Base-by-base conservation (phyloP, 352 stramenopile species). In the Phytophthora hibernalis region DNA sequence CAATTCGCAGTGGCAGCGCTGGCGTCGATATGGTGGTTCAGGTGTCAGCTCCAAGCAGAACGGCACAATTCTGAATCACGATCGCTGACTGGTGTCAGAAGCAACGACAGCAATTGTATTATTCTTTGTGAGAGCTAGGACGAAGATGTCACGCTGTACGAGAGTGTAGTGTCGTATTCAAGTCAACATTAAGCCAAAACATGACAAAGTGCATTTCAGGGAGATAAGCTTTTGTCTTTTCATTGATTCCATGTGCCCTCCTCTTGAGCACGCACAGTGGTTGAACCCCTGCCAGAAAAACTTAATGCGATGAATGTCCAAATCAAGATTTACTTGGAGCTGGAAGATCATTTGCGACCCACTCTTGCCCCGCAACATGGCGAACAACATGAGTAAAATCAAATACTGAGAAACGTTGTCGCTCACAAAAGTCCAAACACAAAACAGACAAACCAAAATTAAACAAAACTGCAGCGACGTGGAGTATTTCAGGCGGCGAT, bases 401-500 rank as follows among this genome's bases (percentile, higher is more conserved):
- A 31, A 31, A 31, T n/a, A n/a, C n/a, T n/a, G n/a, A n/a, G n/a
- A n/a, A n/a, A n/a, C n/a, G n/a, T n/a, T n/a, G n/a, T n/a, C n/a
- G n/a, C n/a, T n/a, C n/a, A n/a, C n/a, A n/a, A n/a, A n/a, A n/a
- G n/a, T n/a, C 9, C 4, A 31, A 31, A 31, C 5, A n/a, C 11
- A 42, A 7, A 42, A 18, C 33, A 40, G 33, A 5, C 33, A 40
- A 40, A 6, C 16, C 28, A 33, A 33, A 11, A 13, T 33, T 13
- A 33, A 33, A 33, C 5, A 33, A 33, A 33, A 9, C 26, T 33
- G 28, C 28, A 13, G 28, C 2, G 8, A 5, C 16, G 38, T 12
- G 38, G n/a, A 13, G 38, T 44, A 50, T 50, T 50, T 50, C 43
- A 48, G 18, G 42, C 11, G 42, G 42, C 26, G 49, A 35, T 3